Percentiles rank a stretch among this genome's conserved stretches.
Evolutionary conservation across 371 early-diverging fungal species (phyloP).

Genomic region (Blyttiomyces sp.): DNA sequence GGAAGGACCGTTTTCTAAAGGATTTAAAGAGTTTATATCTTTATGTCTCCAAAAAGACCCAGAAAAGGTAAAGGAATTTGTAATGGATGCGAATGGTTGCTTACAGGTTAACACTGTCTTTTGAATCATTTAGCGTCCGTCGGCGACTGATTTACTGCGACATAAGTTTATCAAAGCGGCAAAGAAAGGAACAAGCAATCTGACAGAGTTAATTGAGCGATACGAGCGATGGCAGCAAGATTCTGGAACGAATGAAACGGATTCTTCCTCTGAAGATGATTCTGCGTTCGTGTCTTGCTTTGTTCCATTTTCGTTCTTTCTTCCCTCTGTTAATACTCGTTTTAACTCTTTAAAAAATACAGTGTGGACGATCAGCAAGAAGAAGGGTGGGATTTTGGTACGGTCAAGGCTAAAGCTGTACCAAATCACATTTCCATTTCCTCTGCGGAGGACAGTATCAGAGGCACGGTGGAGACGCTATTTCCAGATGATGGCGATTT

Average conservation of each 20-base stretch:
- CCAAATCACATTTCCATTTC: too few species aligned
- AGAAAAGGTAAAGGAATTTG: constrained; percentile 43
- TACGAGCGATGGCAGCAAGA: constrained; percentile 72
- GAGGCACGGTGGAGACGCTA: too few species aligned
- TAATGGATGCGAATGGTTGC: background rate
- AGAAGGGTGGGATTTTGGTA: constrained; percentile 44
- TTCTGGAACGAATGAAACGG: constrained; percentile 51
- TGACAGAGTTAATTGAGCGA: constrained; percentile 80
- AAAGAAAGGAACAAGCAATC: constrained; percentile 19
- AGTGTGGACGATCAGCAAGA: constrained; percentile 10
- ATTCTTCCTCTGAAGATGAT: constrained; percentile 56
- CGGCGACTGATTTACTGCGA: constrained; percentile 85
- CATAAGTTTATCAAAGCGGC: constrained; percentile 79
- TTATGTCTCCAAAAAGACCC: constrained; percentile 87
- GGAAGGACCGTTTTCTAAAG: constrained; percentile 69
- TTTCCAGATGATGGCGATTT: too few species aligned
- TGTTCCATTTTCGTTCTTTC: background rate
- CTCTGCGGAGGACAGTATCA: too few species aligned
- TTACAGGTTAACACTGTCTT: background rate
- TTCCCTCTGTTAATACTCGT: background rate
- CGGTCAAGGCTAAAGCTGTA: constrained; percentile 20
- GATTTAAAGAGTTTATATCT: constrained; percentile 88
- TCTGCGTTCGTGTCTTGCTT: background rate
- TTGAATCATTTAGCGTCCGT: constrained; percentile 59
- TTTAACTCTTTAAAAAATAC: background rate